These are phyloP conservation scores for Tricholoma matsutake DNA, from an alignment of 768 basidiomycete genomes.

Conservation along the genomic window DNA sequence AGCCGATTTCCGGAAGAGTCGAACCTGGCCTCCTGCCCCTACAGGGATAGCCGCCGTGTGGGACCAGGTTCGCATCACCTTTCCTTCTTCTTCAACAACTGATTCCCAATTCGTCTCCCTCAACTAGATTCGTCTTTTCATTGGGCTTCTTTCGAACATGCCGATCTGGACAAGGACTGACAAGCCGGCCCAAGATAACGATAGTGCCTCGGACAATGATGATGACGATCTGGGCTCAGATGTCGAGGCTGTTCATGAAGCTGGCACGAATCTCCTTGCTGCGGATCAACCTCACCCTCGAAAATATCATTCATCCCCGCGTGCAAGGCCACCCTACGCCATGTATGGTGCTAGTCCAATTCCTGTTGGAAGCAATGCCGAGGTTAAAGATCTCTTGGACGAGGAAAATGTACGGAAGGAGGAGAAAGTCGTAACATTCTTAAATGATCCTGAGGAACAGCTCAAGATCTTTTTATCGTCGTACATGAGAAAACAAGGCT, in stretches of 20 bases:
- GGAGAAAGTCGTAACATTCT: conserved; percentile 47
- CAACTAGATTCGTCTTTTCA: conserved; percentile 56
- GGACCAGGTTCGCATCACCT: conserved; percentile 51
- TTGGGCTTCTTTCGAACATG: conserved; percentile 52
- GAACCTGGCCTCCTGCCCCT: conserved; percentile 36
- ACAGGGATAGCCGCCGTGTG: conserved; percentile 48
- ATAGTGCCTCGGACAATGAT: conserved; percentile 32
- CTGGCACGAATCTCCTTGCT: conserved; percentile 11
- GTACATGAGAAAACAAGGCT: conserved; percentile 62
- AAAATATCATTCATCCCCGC: conserved; percentile 22
- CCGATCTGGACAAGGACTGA: conserved; percentile 41
- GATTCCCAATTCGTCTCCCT: background rate
- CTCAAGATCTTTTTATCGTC: conserved; percentile 70
- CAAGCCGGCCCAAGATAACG: conserved; percentile 25
- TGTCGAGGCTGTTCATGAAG: conserved; percentile 12
- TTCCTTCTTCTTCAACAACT: background rate
- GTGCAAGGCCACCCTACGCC: conserved; percentile 37
- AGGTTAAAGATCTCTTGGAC: conserved; percentile 34
- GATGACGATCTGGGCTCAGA: conserved; percentile 28
- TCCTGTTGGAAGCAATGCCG: conserved; percentile 33
- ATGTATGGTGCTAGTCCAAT: conserved; percentile 31
- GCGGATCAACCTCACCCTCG: conserved; percentile 8
- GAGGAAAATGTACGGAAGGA: conserved; percentile 37
- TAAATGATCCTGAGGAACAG: conserved; percentile 56
- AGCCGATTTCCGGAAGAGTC: conserved; percentile 47